phyloP scores from a whole-genome alignment of 2,329 filamentous ascomycete species.

The Pseudogymnoascus sp. region DNA sequence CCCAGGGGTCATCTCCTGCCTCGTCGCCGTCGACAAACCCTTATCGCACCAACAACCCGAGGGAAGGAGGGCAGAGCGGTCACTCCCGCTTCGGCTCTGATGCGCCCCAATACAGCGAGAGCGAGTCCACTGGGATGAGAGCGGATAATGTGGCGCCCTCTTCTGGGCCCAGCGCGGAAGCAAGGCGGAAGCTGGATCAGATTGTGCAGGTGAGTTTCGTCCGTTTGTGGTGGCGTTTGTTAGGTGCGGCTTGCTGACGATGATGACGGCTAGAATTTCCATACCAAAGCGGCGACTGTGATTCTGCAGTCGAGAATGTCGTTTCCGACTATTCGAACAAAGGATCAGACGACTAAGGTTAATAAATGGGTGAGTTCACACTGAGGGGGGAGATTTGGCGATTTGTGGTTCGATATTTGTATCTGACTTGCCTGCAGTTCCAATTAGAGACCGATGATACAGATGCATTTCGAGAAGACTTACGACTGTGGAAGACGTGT shows the following conservation, averaged over 20 bases:
- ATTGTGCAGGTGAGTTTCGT: slow-evolving; percentile 68
- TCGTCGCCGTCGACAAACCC: slow-evolving; percentile 66
- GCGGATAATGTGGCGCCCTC: slow-evolving; percentile 37
- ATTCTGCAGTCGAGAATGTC: slow-evolving; percentile 75
- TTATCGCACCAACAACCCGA: slow-evolving; percentile 64
- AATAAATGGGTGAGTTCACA: slow-evolving; percentile 73
- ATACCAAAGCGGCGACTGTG: slow-evolving; percentile 77
- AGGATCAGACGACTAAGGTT: slow-evolving; percentile 53
- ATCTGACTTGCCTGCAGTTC: slow-evolving; percentile 52
- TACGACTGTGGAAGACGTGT: slow-evolving; percentile 73
- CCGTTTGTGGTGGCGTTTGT: neutral
- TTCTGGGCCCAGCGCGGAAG: slow-evolving; percentile 53
- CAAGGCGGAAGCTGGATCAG: slow-evolving; percentile 76
- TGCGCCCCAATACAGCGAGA: slow-evolving; percentile 44
- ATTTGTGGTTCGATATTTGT: neutral
- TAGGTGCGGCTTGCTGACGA: slow-evolving; percentile 23
- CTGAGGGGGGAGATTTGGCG: neutral
- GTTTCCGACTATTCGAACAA: slow-evolving; percentile 47
- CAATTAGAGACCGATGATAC: slow-evolving; percentile 92
- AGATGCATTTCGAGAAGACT: slow-evolving; percentile 74
- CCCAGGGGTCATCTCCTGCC: slow-evolving; percentile 65
- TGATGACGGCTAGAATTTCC: slow-evolving; percentile 64
- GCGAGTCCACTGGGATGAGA: slow-evolving; percentile 42
- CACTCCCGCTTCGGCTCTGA: slow-evolving; percentile 35
- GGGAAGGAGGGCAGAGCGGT: slow-evolving; percentile 52